Percentiles rank a stretch among this genome's conserved stretches.
phyloP scores from a whole-genome alignment of 129 eudicot genomes.

The Flaveria brownii region DNA sequence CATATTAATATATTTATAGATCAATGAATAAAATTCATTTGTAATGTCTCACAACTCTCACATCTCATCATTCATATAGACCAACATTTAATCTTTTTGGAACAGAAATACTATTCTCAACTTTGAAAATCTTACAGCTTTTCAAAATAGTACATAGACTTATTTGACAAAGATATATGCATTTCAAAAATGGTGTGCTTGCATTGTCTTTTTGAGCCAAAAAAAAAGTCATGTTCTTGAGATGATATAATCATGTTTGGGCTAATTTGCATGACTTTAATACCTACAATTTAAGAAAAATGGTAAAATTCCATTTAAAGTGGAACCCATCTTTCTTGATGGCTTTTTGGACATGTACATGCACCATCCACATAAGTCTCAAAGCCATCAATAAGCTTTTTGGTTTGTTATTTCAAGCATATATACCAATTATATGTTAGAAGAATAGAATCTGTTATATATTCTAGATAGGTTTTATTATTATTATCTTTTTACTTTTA shows the following conservation, averaged over 20 bases:
- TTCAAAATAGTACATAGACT: neutral
- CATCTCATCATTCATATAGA: neutral
- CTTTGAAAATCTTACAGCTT: neutral
- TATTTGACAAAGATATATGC: neutral
- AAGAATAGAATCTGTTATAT: too few species aligned
- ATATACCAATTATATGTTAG: too few species aligned
- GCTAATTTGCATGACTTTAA: neutral
- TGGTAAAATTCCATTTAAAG: neutral
- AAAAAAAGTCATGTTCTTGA: conserved; percentile 3
- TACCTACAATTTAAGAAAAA: neutral
- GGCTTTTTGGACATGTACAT: neutral
- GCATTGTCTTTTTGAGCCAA: neutral
- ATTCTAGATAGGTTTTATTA: too few species aligned
- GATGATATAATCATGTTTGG: neutral
- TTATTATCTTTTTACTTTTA: too few species aligned
- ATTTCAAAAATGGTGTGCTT: conserved; percentile 8
- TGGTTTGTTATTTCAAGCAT: neutral
- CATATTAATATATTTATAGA: too few species aligned
- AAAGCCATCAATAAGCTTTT: neutral
- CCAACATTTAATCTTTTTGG: neutral
- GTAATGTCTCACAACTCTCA: neutral
- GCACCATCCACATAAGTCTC: neutral
- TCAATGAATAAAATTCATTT: neutral
- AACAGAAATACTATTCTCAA: neutral
- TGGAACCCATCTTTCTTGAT: neutral